Evolutionary conservation across 495 filamentous ascomycete genomes (phyloP).

Genomic region (Penicillium paxilli): DNA sequence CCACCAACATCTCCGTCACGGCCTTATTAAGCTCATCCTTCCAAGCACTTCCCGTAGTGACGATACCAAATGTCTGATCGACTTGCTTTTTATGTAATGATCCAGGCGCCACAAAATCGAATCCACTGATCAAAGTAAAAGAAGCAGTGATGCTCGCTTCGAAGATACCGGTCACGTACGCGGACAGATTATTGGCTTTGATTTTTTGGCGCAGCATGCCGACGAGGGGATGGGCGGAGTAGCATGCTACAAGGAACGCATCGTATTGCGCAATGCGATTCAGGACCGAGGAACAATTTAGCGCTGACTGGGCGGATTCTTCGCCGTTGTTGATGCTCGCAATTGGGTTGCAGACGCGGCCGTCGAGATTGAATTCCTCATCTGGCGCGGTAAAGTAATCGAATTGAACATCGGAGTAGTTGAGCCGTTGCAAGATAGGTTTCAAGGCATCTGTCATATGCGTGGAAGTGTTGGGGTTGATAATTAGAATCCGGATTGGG

Average conservation of each 20-base stretch:
- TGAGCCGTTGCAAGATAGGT: slow-evolving; percentile 57
- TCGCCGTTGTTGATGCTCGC: slow-evolving; percentile 50
- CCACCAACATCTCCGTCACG: slow-evolving; percentile 51
- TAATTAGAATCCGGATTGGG: slow-evolving; percentile 62
- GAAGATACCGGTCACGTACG: slow-evolving; percentile 79
- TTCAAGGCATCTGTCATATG: slow-evolving; percentile 79
- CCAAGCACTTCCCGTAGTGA: slow-evolving; percentile 86
- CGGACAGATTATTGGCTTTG: slow-evolving; percentile 20
- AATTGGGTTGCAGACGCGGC: slow-evolving; percentile 29
- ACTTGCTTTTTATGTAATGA: slow-evolving; percentile 31
- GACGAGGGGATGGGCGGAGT: slow-evolving; percentile 83
- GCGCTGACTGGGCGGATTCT: slow-evolving; percentile 53
- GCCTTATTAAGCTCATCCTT: slow-evolving; percentile 65
- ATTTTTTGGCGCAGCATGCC: slow-evolving; percentile 50
- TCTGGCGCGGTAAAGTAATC: slow-evolving; percentile 58
- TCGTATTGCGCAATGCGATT: slow-evolving; percentile 58
- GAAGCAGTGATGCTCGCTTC: slow-evolving; percentile 71
- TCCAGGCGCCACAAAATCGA: slow-evolving; percentile 27
- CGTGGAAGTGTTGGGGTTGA: slow-evolving; percentile 87
- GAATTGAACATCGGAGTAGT: slow-evolving; percentile 48
- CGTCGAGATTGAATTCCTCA: slow-evolving; percentile 28
- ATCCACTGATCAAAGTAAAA: slow-evolving; percentile 47
- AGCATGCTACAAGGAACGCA: slow-evolving; percentile 85
- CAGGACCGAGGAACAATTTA: slow-evolving; percentile 58
- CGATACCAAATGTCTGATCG: slow-evolving; percentile 74